These are phyloP conservation scores for Candida boidinii DNA, from an alignment of 805 yeast genomes.

Conservation along the genomic window DNA sequence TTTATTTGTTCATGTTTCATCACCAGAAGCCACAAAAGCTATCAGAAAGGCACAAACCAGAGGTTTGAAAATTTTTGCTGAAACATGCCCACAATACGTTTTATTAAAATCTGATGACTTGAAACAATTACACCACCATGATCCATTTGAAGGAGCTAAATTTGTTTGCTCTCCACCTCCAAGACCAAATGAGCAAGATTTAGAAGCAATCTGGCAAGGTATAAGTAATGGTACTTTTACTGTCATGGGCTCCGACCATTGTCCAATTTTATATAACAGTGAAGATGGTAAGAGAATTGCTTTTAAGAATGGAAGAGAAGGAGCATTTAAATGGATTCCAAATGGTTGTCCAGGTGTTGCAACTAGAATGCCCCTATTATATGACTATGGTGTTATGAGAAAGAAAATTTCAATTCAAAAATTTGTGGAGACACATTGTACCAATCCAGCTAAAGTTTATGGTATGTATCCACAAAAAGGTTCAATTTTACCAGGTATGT, in stretches of 20 bases:
- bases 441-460: conserved; percentile 7
- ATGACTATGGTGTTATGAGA: conserved; percentile 8
- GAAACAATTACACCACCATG: conserved; percentile 7
- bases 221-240: conserved; percentile 13
- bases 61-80: conserved; percentile 10
- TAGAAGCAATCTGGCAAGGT: conserved; percentile 10
- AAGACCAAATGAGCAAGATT: conserved; percentile 9
- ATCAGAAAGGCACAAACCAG: conserved; percentile 10
- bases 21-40: conserved; percentile 9
- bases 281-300: conserved; percentile 11
- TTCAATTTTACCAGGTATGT: conserved; percentile 7
- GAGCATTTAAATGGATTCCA: conserved; percentile 13
- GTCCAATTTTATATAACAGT: conserved; percentile 10
- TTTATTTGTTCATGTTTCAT: conserved; percentile 13
- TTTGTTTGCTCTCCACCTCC: conserved; percentile 14
- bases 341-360: conserved; percentile 15
- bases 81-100: conserved; percentile 14
- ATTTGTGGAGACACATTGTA: conserved; percentile 5
- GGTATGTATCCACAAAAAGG: conserved; percentile 7
- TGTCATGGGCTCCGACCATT: conserved; percentile 11
- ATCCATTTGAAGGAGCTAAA: conserved; percentile 13
- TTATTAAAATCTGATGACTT: conserved; percentile 10
- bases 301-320: conserved; percentile 9
- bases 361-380: conserved; percentile 11
- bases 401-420: conserved; percentile 6